Evolutionary conservation across 78 protist species (phyloP), one percentile per base, ranked within the genome.

Genomic region (Guillardia theta): DNA sequence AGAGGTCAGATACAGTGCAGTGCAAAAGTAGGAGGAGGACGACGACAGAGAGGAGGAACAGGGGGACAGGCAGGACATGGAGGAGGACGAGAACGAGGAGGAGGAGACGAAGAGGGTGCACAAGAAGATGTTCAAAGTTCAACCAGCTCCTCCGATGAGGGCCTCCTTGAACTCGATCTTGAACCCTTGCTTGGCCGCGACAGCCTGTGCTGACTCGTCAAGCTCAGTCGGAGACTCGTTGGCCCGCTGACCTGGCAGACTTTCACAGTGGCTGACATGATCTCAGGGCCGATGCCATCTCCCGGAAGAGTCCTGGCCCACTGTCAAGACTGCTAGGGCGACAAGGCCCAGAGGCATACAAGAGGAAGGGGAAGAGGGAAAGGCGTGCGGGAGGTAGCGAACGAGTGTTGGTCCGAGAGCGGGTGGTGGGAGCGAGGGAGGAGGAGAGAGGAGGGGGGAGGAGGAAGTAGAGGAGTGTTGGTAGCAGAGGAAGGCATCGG

Each of bases 241-340:
- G 6, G 39, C 70, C 70, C 27, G 39, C 70, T 9, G 70, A 58
- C 80, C 80, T 64, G 12, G 88, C 44, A 41, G 22, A 36, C 88
- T 6, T n/a, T n/a, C 48, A 22, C 22, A n/a, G 88, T 6, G 0
- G 62, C 92, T 43, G 1, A 6, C 44, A 47, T 87, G 92, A 87
- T 87, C 92, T 87, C 92, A 0, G 92, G 92, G 2, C 92, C 92
- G 62, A 87, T 87, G 39, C 92, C 92, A 24, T 87, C 92, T 5
- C 92, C 92, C 0, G 92, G 92, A 18, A 87, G 62, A 21, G 62
- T 44, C 3, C 80, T 64, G n/a, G 5, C 12, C 80, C n/a, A n/a
- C n/a, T n/a, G n/a, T n/a, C n/a, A n/a, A n/a, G n/a, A n/a, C n/a
- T n/a, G n/a, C 12, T 43, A 22, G 39, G 36, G 80, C 3, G 36